A percentile compares a stretch with the other conserved stretches of the same genome.
Evolutionary conservation across 2,329 filamentous ascomycete species (phyloP).

Genomic region (Bipolaris oryzae): DNA sequence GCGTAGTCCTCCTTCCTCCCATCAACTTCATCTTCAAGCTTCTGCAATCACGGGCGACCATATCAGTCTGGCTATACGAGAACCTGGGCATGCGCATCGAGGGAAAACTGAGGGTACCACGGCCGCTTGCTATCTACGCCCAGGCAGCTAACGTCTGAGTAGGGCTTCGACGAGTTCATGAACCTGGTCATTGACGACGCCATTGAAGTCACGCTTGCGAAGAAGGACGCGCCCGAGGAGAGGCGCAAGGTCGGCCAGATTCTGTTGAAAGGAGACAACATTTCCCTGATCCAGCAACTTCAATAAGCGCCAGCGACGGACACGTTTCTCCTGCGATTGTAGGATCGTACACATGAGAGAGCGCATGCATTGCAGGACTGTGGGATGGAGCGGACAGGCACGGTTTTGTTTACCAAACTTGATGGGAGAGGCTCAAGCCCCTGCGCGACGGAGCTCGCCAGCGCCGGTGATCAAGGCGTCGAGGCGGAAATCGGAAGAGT

Average conservation of each 20-base stretch:
- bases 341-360: slow-evolving; percentile 10
- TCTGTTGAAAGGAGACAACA: slow-evolving; percentile 85
- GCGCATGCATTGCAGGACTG: slow-evolving; percentile 9
- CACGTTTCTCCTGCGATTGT: neutral
- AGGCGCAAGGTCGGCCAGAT: slow-evolving; percentile 82
- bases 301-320: slow-evolving; percentile 23
- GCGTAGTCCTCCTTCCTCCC: slow-evolving; percentile 69
- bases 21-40: slow-evolving; percentile 96
- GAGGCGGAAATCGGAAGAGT: slow-evolving; percentile 76
- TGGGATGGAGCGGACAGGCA: neutral
- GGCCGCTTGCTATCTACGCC: neutral
- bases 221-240: slow-evolving; percentile 78
- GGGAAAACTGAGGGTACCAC: slow-evolving; percentile 88
- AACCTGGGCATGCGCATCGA: slow-evolving; percentile 93
- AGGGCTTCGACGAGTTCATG: slow-evolving; percentile 99
- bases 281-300: slow-evolving; percentile 71
- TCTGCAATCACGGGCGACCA: slow-evolving; percentile 79
- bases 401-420: slow-evolving; percentile 6
- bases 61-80: slow-evolving; percentile 97
- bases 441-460: slow-evolving; percentile 57
- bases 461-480: slow-evolving; percentile 78
- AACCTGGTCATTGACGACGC: slow-evolving; percentile 97
- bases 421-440: slow-evolving; percentile 13
- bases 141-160: slow-evolving; percentile 23
- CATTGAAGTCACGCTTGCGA: slow-evolving; percentile 84